Evolutionary conservation across 1,284 basidiomycete species (phyloP).

Genomic region (Puccinia hordei): DNA sequence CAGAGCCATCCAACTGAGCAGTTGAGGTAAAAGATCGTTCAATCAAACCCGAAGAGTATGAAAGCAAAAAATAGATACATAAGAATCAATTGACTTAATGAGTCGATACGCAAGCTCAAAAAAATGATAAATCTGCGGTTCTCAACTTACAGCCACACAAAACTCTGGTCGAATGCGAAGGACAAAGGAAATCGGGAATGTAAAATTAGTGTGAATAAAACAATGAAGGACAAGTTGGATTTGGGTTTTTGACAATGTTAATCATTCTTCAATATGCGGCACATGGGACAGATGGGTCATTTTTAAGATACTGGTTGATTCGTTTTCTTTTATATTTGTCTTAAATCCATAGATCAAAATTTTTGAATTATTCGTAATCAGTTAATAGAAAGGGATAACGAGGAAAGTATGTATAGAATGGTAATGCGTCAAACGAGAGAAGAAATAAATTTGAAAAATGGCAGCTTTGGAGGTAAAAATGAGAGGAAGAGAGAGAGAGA

Average conservation of each 20-base stretch:
- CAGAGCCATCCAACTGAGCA: slow-evolving; percentile 46
- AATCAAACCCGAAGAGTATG: not conserved
- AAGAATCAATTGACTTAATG: not conserved
- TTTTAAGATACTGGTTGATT: too few relatives aligned
- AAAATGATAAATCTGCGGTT: not conserved
- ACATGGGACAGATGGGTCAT: too few relatives aligned
- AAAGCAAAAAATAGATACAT: not conserved
- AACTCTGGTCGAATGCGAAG: slow-evolving; percentile 16
- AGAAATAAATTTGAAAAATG: not conserved
- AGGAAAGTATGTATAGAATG: not conserved
- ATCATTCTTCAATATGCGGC: not conserved
- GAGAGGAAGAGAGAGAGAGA: too few relatives aligned
- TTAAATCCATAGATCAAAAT: too few relatives aligned
- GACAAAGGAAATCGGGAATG: too few relatives aligned
- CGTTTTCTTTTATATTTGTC: too few relatives aligned
- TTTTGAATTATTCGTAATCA: too few relatives aligned
- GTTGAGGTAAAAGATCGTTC: not conserved
- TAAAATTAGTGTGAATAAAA: not conserved
- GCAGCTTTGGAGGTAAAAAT: too few relatives aligned
- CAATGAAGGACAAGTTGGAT: not conserved
- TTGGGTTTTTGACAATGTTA: not conserved
- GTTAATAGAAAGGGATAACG: not conserved
- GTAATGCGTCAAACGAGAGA: not conserved
- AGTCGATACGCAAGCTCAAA: not conserved
- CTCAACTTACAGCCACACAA: slow-evolving; percentile 48